These are phyloP conservation scores for Sporothrix brunneoviolacea DNA, from an alignment of 2,329 filamentous ascomycete genomes.

Conservation along the genomic window DNA sequence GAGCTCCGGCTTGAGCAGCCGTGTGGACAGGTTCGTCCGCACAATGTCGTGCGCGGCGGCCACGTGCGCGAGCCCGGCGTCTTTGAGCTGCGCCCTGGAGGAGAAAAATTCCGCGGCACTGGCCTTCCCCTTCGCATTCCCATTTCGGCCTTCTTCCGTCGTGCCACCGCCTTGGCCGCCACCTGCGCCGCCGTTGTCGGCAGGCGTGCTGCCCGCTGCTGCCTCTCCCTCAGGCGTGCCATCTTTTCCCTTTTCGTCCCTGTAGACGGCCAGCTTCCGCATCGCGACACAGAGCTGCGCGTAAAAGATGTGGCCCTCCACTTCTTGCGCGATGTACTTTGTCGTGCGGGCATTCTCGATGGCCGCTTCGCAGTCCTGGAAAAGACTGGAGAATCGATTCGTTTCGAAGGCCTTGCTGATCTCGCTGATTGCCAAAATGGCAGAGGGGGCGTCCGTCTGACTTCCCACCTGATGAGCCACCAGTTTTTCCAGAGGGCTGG, in stretches of 20 bases:
- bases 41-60: conserved; percentile 19
- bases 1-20: conserved; percentile 13
- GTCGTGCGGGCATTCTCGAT: conserved; percentile 31
- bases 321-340: conserved; percentile 35
- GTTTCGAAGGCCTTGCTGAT: background rate
- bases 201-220: too few species aligned
- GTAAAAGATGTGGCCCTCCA: conserved; percentile 45
- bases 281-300: conserved; percentile 35
- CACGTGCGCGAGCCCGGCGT: conserved; percentile 16
- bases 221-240: too few species aligned
- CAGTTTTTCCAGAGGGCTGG: background rate
- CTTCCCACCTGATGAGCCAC: background rate
- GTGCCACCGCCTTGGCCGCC: too few species aligned
- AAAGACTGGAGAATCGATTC: conserved; percentile 19
- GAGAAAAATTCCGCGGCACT: background rate
- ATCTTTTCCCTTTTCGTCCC: background rate
- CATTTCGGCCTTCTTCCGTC: too few species aligned
- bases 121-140: too few species aligned
- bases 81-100: background rate
- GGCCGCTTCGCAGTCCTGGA: conserved; percentile 34
- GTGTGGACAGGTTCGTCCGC: conserved; percentile 22
- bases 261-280: background rate
- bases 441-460: too few species aligned
- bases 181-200: too few species aligned
- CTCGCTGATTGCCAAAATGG: background rate